A percentile compares a stretch with the other conserved stretches of the same genome.
Conservation (phyloP, 2,329 filamentous ascomycete genomes). For the Beauveria pseudobassiana region DNA sequence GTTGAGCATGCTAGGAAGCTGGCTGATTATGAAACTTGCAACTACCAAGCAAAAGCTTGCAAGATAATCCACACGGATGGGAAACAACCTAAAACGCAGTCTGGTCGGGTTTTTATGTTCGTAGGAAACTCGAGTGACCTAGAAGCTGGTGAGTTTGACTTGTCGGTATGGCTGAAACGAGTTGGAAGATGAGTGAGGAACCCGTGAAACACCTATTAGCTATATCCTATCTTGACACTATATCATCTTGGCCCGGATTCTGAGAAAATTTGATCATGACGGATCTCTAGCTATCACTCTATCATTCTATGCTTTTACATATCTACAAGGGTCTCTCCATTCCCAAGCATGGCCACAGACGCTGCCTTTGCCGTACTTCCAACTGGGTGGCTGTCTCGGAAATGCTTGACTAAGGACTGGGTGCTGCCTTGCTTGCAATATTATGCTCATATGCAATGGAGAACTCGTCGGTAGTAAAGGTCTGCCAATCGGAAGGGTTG, state of each 20-base stretch:
- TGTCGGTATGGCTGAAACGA: neutral
- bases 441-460: neutral
- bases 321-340: too few relatives aligned
- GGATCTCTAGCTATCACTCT: too few relatives aligned
- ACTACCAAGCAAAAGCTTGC: neutral
- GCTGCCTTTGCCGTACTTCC: neutral
- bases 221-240: too few relatives aligned
- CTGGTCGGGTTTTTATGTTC: neutral
- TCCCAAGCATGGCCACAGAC: too few relatives aligned
- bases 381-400: neutral
- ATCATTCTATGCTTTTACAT: too few relatives aligned
- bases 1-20: neutral
- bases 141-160: neutral
- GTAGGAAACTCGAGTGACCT: neutral
- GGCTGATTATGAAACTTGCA: neutral
- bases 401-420: neutral
- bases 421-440: neutral
- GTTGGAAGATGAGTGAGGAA: neutral
- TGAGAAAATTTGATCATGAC: too few relatives aligned
- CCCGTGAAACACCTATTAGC: too few relatives aligned
- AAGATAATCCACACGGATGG: neutral
- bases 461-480: neutral
- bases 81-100: neutral
- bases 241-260: too few relatives aligned
- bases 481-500: neutral